A percentile compares a stretch with the other conserved stretches of the same genome.
Conservation (phyloP, 1,284 basidiomycete genomes). For the Sanghuangporus weigelae region DNA sequence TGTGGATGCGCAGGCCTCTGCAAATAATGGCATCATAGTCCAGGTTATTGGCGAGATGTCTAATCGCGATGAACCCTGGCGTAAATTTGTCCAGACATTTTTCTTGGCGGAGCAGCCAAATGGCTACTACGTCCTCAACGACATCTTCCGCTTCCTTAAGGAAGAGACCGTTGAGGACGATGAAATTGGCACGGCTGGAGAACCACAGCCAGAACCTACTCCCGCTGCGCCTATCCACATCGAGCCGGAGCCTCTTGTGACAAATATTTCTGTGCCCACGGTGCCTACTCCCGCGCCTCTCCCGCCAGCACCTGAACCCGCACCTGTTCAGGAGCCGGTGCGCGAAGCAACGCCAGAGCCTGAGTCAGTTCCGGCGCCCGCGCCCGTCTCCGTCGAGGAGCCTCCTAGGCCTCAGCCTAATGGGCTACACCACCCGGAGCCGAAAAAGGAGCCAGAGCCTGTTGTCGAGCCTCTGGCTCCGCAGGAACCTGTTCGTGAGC, state of each 20-base stretch:
- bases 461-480: slow-evolving; percentile 3
- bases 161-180: slow-evolving; percentile 80
- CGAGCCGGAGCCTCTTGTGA: slow-evolving; percentile 22
- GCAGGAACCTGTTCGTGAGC: slow-evolving; percentile 22
- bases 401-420: slow-evolving; percentile 36
- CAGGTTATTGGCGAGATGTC: slow-evolving; percentile 99
- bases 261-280: slow-evolving; percentile 13
- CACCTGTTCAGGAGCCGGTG: slow-evolving; percentile 26
- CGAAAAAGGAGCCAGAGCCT: slow-evolving; percentile 21
- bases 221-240: slow-evolving; percentile 35
- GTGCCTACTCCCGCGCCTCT: slow-evolving; percentile 23
- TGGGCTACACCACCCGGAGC: slow-evolving; percentile 29
- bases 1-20: slow-evolving; percentile 90
- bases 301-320: slow-evolving; percentile 24
- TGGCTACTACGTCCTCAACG: slow-evolving; percentile 99
- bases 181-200: slow-evolving; percentile 20
- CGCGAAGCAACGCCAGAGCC: slow-evolving; percentile 35
- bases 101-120: slow-evolving; percentile 99
- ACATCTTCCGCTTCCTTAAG: slow-evolving; percentile 99
- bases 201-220: slow-evolving; percentile 19
- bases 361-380: slow-evolving; percentile 32
- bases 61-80: slow-evolving; percentile 87
- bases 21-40: slow-evolving; percentile 92
- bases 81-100: slow-evolving; percentile 99
- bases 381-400: slow-evolving; percentile 29